Base-by-base conservation (phyloP, 257 asterid species). In the Solanum arcanum region DNA sequence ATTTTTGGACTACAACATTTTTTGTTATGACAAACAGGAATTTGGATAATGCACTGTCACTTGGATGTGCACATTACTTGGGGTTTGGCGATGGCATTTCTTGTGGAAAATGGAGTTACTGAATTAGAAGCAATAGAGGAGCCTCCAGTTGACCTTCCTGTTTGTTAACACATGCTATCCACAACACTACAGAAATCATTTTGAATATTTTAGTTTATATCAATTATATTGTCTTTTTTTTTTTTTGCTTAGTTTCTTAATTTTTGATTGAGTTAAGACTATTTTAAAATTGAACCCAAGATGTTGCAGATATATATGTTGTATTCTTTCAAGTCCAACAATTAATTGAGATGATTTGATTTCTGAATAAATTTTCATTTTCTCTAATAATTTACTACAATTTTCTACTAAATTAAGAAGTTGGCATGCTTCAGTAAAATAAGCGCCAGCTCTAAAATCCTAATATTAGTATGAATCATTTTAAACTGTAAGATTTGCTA, bases 41-140 rank as follows among this genome's bases (percentile, higher is more conserved):
- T 93, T 6, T 96, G 99, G 99, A 16, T 96, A 76, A 56, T 96
- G 95, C 99, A 96, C 77, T 96, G 98, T 89, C 99, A 96, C 91
- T 91, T 96, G 96, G 99, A 95, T 89, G 98, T 93, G 62, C 99
- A 96, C 83, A 92, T 94, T 29, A 87, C 84, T 0, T 96, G 98
- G 99, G 99, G 99, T 68, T 88, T 95, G 90, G 98, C 98, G 4
- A 96, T 90, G 95, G 93, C 93, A 35, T 95, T 96, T 93, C 21
- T 96, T 0, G 99, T 96, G 41, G 97, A 93, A 66, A 91, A 96
- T 78, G 99, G 99, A 62, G 92, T 91, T 56, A 95, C 95, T 0
- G 88, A 90, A 75, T 62, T 91, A 91, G 92, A 95, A 86, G 86
- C 91, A 5, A 77, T 95, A 27, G 94, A 93, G 92, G 88, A 86